A percentile compares a stretch with the other conserved stretches of the same genome.
These are phyloP conservation scores for Tolypocladium amazonense DNA, from an alignment of 2,329 filamentous ascomycete genomes.

Conservation along the genomic window DNA sequence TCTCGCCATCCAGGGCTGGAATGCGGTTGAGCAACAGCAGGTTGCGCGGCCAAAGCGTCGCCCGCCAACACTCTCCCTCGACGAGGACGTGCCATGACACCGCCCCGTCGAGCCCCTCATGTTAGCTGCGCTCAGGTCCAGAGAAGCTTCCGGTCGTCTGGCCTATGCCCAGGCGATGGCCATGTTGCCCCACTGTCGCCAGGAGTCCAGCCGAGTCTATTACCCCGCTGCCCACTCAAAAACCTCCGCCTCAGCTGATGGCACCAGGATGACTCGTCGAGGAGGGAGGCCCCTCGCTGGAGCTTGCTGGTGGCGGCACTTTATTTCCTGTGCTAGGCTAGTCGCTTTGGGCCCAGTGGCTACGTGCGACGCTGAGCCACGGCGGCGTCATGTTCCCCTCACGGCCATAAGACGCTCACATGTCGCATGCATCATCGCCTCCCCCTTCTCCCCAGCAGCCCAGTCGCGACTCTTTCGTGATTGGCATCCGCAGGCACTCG, in stretches of 20 bases:
- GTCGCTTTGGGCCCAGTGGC: not conserved
- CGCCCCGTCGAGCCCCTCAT: not conserved
- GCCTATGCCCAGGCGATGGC: not conserved
- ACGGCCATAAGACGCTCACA: not conserved
- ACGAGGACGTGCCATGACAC: not conserved
- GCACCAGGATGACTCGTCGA: not conserved
- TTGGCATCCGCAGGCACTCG: not conserved
- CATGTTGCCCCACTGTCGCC: not conserved
- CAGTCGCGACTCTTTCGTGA: slow-evolving; percentile 1
- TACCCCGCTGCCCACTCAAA: not conserved
- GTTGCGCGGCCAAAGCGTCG: not conserved
- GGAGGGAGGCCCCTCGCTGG: not conserved
- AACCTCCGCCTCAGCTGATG: not conserved
- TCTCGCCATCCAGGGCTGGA: not conserved
- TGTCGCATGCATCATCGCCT: not conserved
- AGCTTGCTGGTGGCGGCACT: not conserved
- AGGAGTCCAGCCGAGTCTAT: not conserved
- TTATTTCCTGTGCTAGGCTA: not conserved
- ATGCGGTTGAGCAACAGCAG: not conserved
- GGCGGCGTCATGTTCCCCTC: not conserved
- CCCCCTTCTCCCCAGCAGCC: slow-evolving; percentile 5
- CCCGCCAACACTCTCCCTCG: not conserved
- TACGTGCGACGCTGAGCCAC: not conserved
- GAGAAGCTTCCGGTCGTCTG: not conserved
- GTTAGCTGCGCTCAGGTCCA: not conserved